Base-by-base conservation (phyloP, 495 filamentous ascomycete genomes). In the Podospora appendiculata region DNA sequence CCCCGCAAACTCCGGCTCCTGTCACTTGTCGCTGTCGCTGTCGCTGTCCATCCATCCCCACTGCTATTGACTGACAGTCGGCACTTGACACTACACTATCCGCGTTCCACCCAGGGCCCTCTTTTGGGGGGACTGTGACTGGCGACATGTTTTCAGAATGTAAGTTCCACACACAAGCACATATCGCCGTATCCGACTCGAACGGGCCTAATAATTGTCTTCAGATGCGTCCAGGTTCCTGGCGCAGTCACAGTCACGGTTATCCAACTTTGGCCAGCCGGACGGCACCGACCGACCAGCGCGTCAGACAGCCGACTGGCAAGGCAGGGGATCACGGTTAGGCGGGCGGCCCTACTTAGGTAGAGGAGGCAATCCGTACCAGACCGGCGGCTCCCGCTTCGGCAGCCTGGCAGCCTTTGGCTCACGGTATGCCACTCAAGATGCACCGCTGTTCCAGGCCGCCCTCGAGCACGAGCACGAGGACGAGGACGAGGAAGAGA, bases 221-320 rank as follows among this genome's bases (percentile, higher is more conserved):
- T 34, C 47, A 98, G 93, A 98, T 86, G 93, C 93, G 59, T 97
- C 94, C 49, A 86, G 86, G 47, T 98, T 98, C 66, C 84, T 98
- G 55, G 90, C 93, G 46, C 93, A 98, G 79, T 97, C 93, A 49
- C 91, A 96, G 73, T 95, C 93, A 35, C 84, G 90, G 16, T 52
- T 81, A 40, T 85, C 81, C 47, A 79, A 78, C 71, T 75, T 85
- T 67, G 69, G 74, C 47, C 82, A 83, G 56, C 75, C 79, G 18
- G 85, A 87, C 45, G 79, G 67, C 72, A 74, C 61, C 40, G 73
- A 76, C 34, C 49, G 63, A 39, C 11, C 65, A 17, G 59, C 50
- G 32, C 64, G 66, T 43, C 67, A 65, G 19, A 56, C 63, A 1
- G 52, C 55, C 32, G 68, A 65, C 33, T 64, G 62, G 51, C 64